Evolutionary conservation across 306 rosid genomes (phyloP), one percentile per base, ranked within the genome.

Genomic region (Prunus fruticosa): DNA sequence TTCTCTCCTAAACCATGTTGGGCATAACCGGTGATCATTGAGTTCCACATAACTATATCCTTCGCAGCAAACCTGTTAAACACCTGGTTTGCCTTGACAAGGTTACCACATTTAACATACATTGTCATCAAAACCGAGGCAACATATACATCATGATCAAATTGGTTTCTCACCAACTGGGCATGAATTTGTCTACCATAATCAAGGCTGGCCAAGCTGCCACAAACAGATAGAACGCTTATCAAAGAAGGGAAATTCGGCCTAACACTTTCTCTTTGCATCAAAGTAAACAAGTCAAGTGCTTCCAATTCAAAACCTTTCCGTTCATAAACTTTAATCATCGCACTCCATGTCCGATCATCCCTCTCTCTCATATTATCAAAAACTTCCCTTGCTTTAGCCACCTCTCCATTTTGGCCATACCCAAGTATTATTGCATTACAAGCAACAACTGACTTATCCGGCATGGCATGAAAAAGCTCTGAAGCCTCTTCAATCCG

Each of bases 341-440:
- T 23, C 8, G 34, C 64, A 23, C 64, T 23, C 19, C 64, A 58
- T 12, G 64, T 58, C 18, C 19, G 4, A 25, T 58, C 64, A 23
- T 58, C 34, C 64, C 27, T 25, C 27, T 25, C 34, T 58, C 64
- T 58, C 34, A 23, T 58, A 58, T 11, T 58, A 58, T 58, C 32
- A 58, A 58, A 58, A 11, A 23, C 34, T 58, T 22, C 19, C 64
- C 32, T 58, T 58, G 34, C 18, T 58, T 11, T 58, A 58, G 64
- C 64, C 23, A 58, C 64, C 64, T 11, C 34, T 23, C 64, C 64
- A 58, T 58, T 23, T 58, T 58, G 18, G 11, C 64, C 64, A 11
- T 58, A 58, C 34, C 64, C 64, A 58, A 23, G 64, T 58, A 58
- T 58, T 16, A 58, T 58, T 27, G 64, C 64, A 58, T 58, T 58